Conservation (phyloP, 305 asterid genomes). For the Solanum aculeatissimum region DNA sequence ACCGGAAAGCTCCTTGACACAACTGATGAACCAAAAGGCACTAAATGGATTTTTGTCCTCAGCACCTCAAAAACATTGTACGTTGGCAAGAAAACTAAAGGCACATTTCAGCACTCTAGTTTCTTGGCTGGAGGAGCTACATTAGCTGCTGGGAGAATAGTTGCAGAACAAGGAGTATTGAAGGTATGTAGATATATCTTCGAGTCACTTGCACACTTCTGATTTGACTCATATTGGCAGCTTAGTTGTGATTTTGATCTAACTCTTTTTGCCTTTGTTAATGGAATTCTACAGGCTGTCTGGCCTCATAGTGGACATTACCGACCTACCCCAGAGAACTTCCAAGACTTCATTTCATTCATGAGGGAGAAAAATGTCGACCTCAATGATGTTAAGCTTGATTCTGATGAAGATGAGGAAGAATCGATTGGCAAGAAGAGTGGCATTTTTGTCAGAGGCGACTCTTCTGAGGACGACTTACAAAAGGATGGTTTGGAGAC, state of each 20-base stretch:
- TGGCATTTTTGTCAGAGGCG: constrained; percentile 24
- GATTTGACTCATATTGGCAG: neutral
- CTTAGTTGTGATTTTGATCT: neutral
- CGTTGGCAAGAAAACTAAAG: constrained; percentile 77
- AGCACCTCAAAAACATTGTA: constrained; percentile 74
- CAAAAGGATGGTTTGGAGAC: constrained; percentile 15
- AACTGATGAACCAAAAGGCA: constrained; percentile 43
- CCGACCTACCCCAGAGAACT: constrained; percentile 80
- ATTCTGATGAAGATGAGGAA: constrained; percentile 49
- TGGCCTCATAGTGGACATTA: constrained; percentile 99
- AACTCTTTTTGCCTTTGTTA: neutral
- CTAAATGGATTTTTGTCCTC: constrained; percentile 93
- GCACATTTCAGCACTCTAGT: constrained; percentile 93
- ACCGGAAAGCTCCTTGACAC: constrained; percentile 57
- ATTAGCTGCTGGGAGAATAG: constrained; percentile 90
- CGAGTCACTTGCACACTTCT: neutral
- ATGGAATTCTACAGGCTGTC: constrained; percentile 48
- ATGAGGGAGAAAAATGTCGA: constrained; percentile 58
- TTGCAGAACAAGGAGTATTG: constrained; percentile 63
- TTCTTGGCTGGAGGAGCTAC: constrained; percentile 98
- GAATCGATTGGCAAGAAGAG: constrained; percentile 25
- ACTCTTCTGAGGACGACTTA: constrained; percentile 58
- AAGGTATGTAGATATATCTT: constrained; percentile 32
- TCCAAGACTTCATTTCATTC: constrained; percentile 66
- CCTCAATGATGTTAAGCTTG: constrained; percentile 73